Percentiles rank a stretch among this genome's conserved stretches.
phyloP scores from a whole-genome alignment of 2,329 filamentous ascomycete genomes.

The Sarocladium strictum region DNA sequence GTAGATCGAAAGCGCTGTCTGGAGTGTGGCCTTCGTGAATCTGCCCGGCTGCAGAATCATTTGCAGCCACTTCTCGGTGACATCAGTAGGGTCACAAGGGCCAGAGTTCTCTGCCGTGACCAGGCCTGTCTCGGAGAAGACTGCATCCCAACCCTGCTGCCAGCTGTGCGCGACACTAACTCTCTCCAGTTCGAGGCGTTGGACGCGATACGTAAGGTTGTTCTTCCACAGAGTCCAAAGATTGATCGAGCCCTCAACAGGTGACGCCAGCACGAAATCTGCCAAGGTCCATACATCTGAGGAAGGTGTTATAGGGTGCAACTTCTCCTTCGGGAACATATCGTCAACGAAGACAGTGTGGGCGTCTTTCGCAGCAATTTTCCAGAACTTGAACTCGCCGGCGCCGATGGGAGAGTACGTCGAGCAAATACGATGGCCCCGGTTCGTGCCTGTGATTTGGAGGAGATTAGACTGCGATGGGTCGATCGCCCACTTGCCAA shows the following conservation, averaged over 20 bases:
- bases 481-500: conserved; percentile 70
- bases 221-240: conserved; percentile 83
- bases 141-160: conserved; percentile 63
- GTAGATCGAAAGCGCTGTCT: conserved; percentile 78
- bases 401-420: conserved; percentile 84
- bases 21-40: conserved; percentile 73
- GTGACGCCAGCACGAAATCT: conserved; percentile 62
- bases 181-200: conserved; percentile 67
- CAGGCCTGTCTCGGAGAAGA: conserved; percentile 53
- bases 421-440: conserved; percentile 54
- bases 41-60: conserved; percentile 78
- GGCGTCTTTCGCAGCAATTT: conserved; percentile 58
- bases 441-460: conserved; percentile 56
- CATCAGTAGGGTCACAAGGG: conserved; percentile 59
- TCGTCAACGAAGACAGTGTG: conserved; percentile 63
- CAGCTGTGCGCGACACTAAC: conserved; percentile 57
- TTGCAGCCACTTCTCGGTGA: conserved; percentile 79
- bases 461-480: conserved; percentile 73
- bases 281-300: conserved; percentile 75
- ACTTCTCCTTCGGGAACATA: conserved; percentile 52
- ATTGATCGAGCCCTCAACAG: conserved; percentile 47
- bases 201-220: conserved; percentile 70
- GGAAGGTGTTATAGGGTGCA: conserved; percentile 64
- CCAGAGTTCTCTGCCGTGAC: conserved; percentile 52
- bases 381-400: conserved; percentile 94